A percentile compares a stretch with the other conserved stretches of the same genome.
Evolutionary conservation across 163 green algal genomes (phyloP).

Genomic region (Picocystis sp.): DNA sequence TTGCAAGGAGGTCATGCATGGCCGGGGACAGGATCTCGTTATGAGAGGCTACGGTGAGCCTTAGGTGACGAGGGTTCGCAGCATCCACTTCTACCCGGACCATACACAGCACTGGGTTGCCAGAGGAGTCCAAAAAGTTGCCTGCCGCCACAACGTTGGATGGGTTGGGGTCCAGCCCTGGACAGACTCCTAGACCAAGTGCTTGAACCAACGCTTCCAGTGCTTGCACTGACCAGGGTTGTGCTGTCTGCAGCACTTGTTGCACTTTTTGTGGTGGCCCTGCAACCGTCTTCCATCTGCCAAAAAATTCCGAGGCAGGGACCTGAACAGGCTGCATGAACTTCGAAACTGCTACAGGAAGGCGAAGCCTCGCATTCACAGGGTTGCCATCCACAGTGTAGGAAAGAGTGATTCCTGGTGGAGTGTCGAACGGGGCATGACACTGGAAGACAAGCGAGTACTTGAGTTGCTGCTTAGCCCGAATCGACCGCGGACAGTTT

Average conservation of each 20-base stretch:
- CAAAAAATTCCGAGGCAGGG: constrained; percentile 36
- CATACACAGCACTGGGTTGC: constrained; percentile 3
- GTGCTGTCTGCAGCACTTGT: not conserved
- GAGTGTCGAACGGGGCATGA: constrained; percentile 4
- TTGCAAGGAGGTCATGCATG: no score
- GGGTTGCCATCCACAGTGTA: constrained; percentile 1
- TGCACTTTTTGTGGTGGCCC: constrained; percentile 22
- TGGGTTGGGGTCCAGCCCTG: not conserved
- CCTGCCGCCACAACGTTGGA: constrained; percentile 3
- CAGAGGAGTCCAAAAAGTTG: constrained; percentile 1
- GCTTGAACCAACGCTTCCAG: not conserved
- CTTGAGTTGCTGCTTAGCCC: constrained; percentile 59
- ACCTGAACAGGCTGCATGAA: constrained; percentile 38
- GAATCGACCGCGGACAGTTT: constrained; percentile 31
- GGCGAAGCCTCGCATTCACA: constrained; percentile 26
- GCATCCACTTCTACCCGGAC: constrained; percentile 3
- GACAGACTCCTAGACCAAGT: not conserved
- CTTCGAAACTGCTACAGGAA: constrained; percentile 41
- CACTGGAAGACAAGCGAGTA: constrained; percentile 14
- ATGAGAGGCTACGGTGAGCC: constrained; percentile 5
- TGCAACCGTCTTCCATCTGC: constrained; percentile 30
- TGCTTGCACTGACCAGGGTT: not conserved
- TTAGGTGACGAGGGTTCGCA: not conserved
- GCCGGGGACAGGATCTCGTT: not conserved
- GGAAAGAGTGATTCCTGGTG: constrained; percentile 10